Evolutionary conservation across 1,139 yeast species (phyloP).

Genomic region (Candida labiduridarum): DNA sequence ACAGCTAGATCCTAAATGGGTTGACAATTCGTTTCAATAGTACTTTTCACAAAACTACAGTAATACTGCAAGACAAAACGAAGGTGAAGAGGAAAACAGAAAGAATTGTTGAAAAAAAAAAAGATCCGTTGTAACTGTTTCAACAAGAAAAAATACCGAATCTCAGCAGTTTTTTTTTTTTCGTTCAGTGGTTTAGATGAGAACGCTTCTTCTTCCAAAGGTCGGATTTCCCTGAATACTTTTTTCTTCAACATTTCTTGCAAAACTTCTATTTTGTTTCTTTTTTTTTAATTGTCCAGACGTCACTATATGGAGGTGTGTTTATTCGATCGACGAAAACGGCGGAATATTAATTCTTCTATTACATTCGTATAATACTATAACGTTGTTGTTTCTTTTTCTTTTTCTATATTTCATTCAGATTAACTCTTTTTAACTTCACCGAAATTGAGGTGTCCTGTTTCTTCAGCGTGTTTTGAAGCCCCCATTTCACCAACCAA

Average conservation of each 20-base stretch:
- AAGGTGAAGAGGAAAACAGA: conserved; percentile 1
- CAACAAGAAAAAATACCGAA: background rate
- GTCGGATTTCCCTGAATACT: background rate
- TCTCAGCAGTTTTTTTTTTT: conserved; percentile 2
- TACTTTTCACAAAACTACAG: background rate
- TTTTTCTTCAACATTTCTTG: background rate
- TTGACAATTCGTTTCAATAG: conserved; percentile 2
- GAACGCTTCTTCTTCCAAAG: background rate
- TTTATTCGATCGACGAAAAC: too few species aligned
- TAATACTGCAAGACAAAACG: background rate
- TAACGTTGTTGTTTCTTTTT: background rate
- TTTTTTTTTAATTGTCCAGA: background rate
- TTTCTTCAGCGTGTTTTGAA: conserved; percentile 61
- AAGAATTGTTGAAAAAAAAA: conserved; percentile 3
- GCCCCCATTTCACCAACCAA: conserved; percentile 72
- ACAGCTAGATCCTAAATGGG: background rate
- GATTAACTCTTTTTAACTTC: conserved; percentile 40
- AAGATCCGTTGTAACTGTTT: conserved; percentile 2
- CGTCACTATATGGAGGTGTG: too few species aligned
- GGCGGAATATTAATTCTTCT: background rate
- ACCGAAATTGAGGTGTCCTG: conserved; percentile 69
- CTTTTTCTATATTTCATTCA: background rate
- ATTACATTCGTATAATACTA: background rate
- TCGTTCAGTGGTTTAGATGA: background rate
- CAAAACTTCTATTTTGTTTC: background rate